These are phyloP conservation scores for Dujonia santamariae DNA, from an alignment of 1,139 yeast species.

Conservation along the genomic window DNA sequence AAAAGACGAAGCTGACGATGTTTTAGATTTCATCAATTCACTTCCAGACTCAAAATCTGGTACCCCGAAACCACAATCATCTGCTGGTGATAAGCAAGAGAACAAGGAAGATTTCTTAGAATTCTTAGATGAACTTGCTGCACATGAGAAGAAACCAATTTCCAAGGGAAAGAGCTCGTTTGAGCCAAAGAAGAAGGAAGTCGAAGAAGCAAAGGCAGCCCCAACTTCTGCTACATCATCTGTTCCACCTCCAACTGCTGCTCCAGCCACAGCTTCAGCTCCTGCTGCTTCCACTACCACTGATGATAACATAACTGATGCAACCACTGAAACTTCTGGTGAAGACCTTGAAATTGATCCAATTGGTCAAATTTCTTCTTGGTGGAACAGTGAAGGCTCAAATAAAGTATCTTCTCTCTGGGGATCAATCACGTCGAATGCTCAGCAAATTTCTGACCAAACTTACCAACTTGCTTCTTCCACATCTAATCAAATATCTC, in stretches of 20 bases:
- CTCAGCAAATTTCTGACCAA: slow-evolving; percentile 39
- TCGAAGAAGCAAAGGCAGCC: not conserved
- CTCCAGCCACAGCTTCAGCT: slow-evolving; percentile 4
- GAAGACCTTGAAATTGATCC: slow-evolving; percentile 52
- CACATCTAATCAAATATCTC: slow-evolving; percentile 43
- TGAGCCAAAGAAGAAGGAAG: slow-evolving; percentile 7
- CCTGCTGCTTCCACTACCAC: not conserved
- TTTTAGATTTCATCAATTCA: slow-evolving; percentile 83
- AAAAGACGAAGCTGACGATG: slow-evolving; percentile 63
- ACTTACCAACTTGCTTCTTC: slow-evolving; percentile 43
- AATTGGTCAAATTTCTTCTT: slow-evolving; percentile 63
- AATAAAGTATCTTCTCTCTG: slow-evolving; percentile 68
- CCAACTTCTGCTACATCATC: slow-evolving; percentile 4
- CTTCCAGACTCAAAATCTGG: slow-evolving; percentile 64
- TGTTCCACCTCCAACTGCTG: slow-evolving; percentile 7
- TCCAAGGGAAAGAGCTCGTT: slow-evolving; percentile 4
- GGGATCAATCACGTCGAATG: slow-evolving; percentile 53
- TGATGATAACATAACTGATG: not conserved
- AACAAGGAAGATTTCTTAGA: slow-evolving; percentile 77
- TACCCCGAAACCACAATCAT: slow-evolving; percentile 28
- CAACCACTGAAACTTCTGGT: slow-evolving; percentile 8
- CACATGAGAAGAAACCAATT: slow-evolving; percentile 32
- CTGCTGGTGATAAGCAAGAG: slow-evolving; percentile 25
- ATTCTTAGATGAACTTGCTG: slow-evolving; percentile 79
- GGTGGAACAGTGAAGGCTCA: slow-evolving; percentile 83